A percentile compares a stretch with the other conserved stretches of the same genome.
These are phyloP conservation scores for Collybia nuda DNA, from an alignment of 768 basidiomycete species.

Conservation along the genomic window DNA sequence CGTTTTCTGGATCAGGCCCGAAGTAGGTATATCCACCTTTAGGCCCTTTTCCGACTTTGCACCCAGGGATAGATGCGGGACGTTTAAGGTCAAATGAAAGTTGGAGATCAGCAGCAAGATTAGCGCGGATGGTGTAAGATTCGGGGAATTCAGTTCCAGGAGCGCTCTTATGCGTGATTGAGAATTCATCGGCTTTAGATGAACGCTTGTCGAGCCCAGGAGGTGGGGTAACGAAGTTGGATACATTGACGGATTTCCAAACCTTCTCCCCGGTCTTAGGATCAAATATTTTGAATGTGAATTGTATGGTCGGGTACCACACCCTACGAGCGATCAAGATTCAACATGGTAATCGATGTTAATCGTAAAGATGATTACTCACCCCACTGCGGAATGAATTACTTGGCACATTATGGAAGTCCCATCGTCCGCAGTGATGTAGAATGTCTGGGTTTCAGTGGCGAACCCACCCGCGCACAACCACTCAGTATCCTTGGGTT, in stretches of 20 bases:
- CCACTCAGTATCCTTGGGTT: slow-evolving; percentile 79
- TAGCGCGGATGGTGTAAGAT: slow-evolving; percentile 76
- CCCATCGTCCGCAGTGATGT: slow-evolving; percentile 80
- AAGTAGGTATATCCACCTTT: slow-evolving; percentile 91
- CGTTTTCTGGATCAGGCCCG: slow-evolving; percentile 62
- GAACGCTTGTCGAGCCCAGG: slow-evolving; percentile 83
- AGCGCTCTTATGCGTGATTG: slow-evolving; percentile 62
- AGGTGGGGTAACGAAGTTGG: slow-evolving; percentile 76
- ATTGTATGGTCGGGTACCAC: slow-evolving; percentile 94
- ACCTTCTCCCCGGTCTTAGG: slow-evolving; percentile 67
- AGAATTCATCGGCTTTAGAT: slow-evolving; percentile 82
- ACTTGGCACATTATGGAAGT: slow-evolving; percentile 24
- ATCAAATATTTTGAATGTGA: slow-evolving; percentile 87
- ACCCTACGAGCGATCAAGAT: slow-evolving; percentile 44
- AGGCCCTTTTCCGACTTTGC: slow-evolving; percentile 87
- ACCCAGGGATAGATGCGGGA: slow-evolving; percentile 74
- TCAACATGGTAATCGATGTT: slow-evolving; percentile 5
- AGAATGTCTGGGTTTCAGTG: slow-evolving; percentile 90
- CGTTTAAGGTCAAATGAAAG: slow-evolving; percentile 73
- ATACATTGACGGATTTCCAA: slow-evolving; percentile 89
- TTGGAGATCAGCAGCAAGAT: slow-evolving; percentile 78
- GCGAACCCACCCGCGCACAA: slow-evolving; percentile 79
- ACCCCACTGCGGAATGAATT: slow-evolving; percentile 23
- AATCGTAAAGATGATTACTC: slow-evolving; percentile 13
- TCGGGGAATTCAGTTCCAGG: slow-evolving; percentile 66